Percentiles rank a stretch among this genome's conserved stretches.
Evolutionary conservation across 179 eudicot species (phyloP).

Genomic region (Dionaea muscipula): DNA sequence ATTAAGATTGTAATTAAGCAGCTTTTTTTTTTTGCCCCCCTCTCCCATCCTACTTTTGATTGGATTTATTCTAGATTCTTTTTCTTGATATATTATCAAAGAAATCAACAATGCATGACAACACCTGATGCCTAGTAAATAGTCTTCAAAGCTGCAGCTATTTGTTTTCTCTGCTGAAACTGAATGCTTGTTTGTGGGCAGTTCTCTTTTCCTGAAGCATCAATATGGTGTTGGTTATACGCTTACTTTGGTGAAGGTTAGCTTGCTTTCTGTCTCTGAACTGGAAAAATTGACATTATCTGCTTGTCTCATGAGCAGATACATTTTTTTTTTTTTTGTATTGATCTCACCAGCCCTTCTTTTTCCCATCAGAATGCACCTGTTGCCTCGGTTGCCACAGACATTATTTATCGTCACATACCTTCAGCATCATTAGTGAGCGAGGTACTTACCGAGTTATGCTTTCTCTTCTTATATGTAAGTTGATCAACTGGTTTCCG

Average conservation of each 20-base stretch:
- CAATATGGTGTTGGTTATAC: constrained; percentile 98
- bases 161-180: constrained; percentile 9
- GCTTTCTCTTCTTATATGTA: too few relatives aligned
- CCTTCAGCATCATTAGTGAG: constrained; percentile 87
- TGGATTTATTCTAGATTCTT: neutral
- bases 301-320: constrained; percentile 5
- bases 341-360: constrained; percentile 6
- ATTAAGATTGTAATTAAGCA: neutral
- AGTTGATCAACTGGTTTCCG: too few relatives aligned
- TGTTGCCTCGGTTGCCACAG: constrained; percentile 71
- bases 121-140: too few relatives aligned
- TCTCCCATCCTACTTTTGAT: neutral
- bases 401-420: constrained; percentile 73
- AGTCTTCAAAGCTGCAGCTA: neutral
- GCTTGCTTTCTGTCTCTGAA: constrained; percentile 6
- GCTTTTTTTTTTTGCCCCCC: neutral
- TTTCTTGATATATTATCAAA: too few relatives aligned
- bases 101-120: too few relatives aligned
- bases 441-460: constrained; percentile 59
- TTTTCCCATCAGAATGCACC: constrained; percentile 48
- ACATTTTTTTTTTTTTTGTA: constrained; percentile 5
- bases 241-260: constrained; percentile 89
- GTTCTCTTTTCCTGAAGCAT: constrained; percentile 93
- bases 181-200: constrained; percentile 20
- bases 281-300: neutral